Evolutionary conservation across 805 yeast genomes (phyloP).

Genomic region (Candida anglica): DNA sequence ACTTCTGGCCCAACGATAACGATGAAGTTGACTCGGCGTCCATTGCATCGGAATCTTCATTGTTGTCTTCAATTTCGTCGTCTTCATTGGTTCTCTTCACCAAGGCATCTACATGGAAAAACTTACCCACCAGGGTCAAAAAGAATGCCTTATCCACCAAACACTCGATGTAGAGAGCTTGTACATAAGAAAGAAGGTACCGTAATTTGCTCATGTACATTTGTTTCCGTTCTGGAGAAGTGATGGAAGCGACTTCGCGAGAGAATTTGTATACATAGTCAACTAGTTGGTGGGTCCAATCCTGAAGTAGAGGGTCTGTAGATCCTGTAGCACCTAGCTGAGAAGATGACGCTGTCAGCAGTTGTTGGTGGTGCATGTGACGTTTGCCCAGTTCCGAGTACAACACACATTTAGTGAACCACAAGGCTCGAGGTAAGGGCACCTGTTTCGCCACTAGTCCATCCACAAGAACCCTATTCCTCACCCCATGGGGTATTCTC

Average conservation of each 20-base stretch:
- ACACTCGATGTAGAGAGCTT: slow-evolving; percentile 65
- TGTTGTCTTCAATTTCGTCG: neutral
- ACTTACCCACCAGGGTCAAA: slow-evolving; percentile 59
- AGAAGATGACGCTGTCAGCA: slow-evolving; percentile 1
- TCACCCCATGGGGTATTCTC: slow-evolving; percentile 86
- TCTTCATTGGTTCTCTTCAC: no score
- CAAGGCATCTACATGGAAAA: slow-evolving; percentile 37
- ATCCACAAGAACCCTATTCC: slow-evolving; percentile 70
- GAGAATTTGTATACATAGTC: slow-evolving; percentile 53
- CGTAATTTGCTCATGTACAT: slow-evolving; percentile 49
- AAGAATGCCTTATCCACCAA: slow-evolving; percentile 61
- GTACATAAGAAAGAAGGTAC: slow-evolving; percentile 57
- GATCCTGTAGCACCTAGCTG: slow-evolving; percentile 6
- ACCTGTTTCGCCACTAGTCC: slow-evolving; percentile 63
- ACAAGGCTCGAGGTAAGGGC: slow-evolving; percentile 78
- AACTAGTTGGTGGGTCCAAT: slow-evolving; percentile 86
- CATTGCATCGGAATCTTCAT: neutral
- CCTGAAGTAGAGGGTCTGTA: slow-evolving; percentile 39
- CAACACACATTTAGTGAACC: slow-evolving; percentile 88
- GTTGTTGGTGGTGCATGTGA: slow-evolving; percentile 18
- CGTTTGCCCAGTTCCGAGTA: slow-evolving; percentile 58
- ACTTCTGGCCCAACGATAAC: slow-evolving; percentile 31
- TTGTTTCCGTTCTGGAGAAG: slow-evolving; percentile 24
- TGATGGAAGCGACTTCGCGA: slow-evolving; percentile 28
- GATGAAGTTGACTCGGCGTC: neutral